A percentile compares a stretch with the other conserved stretches of the same genome.
Conservation (phyloP, 2,329 filamentous ascomycete genomes). For the Cladosporium austrohemisphaericum region DNA sequence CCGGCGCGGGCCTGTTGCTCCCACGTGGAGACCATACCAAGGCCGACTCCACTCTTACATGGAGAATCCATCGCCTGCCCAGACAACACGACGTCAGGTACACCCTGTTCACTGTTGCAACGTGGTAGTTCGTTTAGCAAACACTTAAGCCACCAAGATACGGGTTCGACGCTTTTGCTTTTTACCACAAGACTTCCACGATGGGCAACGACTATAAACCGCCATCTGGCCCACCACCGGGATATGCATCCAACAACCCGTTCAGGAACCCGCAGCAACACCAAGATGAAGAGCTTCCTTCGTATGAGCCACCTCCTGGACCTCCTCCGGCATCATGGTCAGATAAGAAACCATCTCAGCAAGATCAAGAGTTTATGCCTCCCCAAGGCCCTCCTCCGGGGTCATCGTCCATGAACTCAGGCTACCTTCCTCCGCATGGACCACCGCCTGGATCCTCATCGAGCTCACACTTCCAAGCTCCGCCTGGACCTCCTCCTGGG, state of each 20-base stretch:
- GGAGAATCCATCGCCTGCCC: no score
- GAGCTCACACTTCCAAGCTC: slow-evolving; percentile 32
- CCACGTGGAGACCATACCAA: no score
- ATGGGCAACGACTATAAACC: slow-evolving; percentile 28
- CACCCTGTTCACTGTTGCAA: no score
- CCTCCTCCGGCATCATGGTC: slow-evolving; percentile 27
- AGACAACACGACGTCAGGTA: no score
- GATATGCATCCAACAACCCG: slow-evolving; percentile 22
- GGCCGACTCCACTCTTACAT: no score
- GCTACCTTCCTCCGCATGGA: slow-evolving; percentile 1
- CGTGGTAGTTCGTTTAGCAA: no score
- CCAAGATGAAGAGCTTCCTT: slow-evolving; percentile 16
- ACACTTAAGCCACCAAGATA: no score
- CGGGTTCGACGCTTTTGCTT: no score
- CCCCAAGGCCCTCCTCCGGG: no score
- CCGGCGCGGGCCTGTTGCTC: no score
- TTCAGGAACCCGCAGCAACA: slow-evolving; percentile 17
- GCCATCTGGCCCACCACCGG: slow-evolving; percentile 31
- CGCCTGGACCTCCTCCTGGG: slow-evolving; percentile 18
- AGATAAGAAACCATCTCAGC: slow-evolving; percentile 16
- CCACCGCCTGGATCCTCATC: slow-evolving; percentile 31
- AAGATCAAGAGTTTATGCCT: slow-evolving; percentile 18
- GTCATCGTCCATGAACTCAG: neutral
- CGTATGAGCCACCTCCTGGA: slow-evolving; percentile 30
- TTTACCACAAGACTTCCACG: neutral